A percentile compares a stretch with the other conserved stretches of the same genome.
Conservation (phyloP, 208 protist species). For the Leishmania guyanensis region DNA sequence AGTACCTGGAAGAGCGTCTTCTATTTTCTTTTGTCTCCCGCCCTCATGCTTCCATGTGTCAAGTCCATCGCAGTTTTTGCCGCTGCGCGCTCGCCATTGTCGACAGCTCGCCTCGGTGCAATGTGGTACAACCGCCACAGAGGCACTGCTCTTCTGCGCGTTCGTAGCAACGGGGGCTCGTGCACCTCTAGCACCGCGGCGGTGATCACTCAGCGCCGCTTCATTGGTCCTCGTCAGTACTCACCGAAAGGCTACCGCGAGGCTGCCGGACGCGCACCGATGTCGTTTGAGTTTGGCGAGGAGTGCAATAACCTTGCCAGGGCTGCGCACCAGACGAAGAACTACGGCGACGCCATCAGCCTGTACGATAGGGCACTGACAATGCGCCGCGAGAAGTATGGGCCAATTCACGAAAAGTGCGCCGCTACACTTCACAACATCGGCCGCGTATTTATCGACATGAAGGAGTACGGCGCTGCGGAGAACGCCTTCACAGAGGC, state of each 20-base stretch:
- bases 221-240: constrained; percentile 82
- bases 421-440: constrained; percentile 87
- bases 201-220: constrained; percentile 37
- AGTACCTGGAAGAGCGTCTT: not conserved
- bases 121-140: not conserved
- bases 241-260: constrained; percentile 85
- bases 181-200: not conserved
- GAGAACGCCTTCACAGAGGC: constrained; percentile 91
- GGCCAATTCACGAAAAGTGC: constrained; percentile 83
- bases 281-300: constrained; percentile 87
- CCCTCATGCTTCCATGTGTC: not conserved
- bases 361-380: constrained; percentile 83
- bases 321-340: constrained; percentile 82
- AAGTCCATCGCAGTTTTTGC: not conserved
- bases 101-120: not conserved
- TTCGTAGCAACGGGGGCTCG: not conserved
- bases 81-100: constrained; percentile 17
- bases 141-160: constrained; percentile 3
- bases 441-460: constrained; percentile 89
- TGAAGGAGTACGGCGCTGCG: constrained; percentile 86
- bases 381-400: constrained; percentile 84
- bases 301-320: constrained; percentile 86
- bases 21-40: not conserved
- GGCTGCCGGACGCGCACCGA: constrained; percentile 76
- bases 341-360: constrained; percentile 89